Conservation (phyloP, 2,329 filamentous ascomycete species). For the Clonostachys solani region DNA sequence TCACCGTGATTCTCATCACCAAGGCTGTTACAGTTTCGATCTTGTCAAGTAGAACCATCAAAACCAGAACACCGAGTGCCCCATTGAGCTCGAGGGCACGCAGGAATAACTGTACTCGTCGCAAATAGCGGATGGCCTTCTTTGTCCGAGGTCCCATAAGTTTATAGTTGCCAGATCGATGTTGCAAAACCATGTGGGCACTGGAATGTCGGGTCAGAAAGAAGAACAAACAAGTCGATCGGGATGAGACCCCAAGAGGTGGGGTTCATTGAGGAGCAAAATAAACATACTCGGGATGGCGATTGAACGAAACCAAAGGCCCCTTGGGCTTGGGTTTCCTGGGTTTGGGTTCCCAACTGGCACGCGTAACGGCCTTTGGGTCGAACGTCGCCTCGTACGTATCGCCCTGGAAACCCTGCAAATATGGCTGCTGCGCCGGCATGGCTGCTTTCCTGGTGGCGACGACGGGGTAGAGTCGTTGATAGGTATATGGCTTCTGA, state of each 20-base stretch:
- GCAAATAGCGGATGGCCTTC: slow-evolving; percentile 62
- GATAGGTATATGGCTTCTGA: no score
- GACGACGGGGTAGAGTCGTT: no score
- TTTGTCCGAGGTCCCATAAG: slow-evolving; percentile 70
- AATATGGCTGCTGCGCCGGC: no score
- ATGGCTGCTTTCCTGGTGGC: no score
- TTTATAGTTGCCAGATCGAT: slow-evolving; percentile 55
- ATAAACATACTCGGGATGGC: slow-evolving; percentile 73
- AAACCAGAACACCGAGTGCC: slow-evolving; percentile 66
- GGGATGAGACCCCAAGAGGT: background rate
- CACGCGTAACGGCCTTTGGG: slow-evolving; percentile 79
- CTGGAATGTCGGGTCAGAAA: slow-evolving; percentile 19
- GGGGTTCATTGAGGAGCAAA: background rate
- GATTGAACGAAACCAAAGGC: slow-evolving; percentile 77
- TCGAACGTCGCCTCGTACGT: slow-evolving; percentile 56
- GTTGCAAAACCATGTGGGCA: slow-evolving; percentile 59
- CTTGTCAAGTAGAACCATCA: slow-evolving; percentile 73
- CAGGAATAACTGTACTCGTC: slow-evolving; percentile 65
- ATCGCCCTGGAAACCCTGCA: no score
- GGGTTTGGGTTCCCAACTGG: slow-evolving; percentile 65
- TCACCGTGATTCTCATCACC: slow-evolving; percentile 73
- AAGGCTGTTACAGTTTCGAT: slow-evolving; percentile 63
- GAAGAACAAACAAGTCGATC: no score
- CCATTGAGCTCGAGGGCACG: slow-evolving; percentile 64
- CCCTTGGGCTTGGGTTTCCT: slow-evolving; percentile 64